These are phyloP conservation scores for Begonia loranthoides DNA, from an alignment of 306 rosid genomes.

Conservation along the genomic window DNA sequence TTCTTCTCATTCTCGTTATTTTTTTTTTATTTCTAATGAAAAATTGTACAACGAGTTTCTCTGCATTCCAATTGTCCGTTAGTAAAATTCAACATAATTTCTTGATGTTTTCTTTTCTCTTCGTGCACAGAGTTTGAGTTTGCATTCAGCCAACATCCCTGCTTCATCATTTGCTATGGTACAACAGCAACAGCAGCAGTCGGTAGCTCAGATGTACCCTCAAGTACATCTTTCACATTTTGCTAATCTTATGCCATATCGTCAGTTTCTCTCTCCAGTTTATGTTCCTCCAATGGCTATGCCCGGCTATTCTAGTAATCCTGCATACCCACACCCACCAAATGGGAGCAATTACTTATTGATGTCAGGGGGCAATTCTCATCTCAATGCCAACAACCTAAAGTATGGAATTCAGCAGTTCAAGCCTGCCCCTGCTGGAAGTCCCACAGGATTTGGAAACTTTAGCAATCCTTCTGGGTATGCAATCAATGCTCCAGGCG, in stretches of 20 bases:
- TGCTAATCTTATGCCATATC: conserved; percentile 83
- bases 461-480: conserved; percentile 69
- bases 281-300: conserved; percentile 96
- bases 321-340: conserved; percentile 86
- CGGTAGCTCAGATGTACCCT: conserved; percentile 90
- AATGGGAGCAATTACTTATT: conserved; percentile 76
- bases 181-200: conserved; percentile 62
- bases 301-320: conserved; percentile 78
- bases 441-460: conserved; percentile 74
- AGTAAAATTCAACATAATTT: neutral
- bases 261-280: conserved; percentile 79
- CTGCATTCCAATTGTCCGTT: too few species aligned
- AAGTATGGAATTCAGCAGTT: conserved; percentile 92
- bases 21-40: too few species aligned
- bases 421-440: conserved; percentile 84
- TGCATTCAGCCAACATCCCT: conserved; percentile 42
- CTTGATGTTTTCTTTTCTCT: conserved; percentile 5
- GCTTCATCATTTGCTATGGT: conserved; percentile 63
- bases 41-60: too few species aligned
- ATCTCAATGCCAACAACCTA: conserved; percentile 70
- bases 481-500: conserved; percentile 77
- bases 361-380: conserved; percentile 92
- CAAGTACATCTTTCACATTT: conserved; percentile 89
- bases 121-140: conserved; percentile 42
- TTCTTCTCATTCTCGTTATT: too few species aligned